phyloP scores from a whole-genome alignment of 1,139 yeast species.

The Yamadazyma dendronema region DNA sequence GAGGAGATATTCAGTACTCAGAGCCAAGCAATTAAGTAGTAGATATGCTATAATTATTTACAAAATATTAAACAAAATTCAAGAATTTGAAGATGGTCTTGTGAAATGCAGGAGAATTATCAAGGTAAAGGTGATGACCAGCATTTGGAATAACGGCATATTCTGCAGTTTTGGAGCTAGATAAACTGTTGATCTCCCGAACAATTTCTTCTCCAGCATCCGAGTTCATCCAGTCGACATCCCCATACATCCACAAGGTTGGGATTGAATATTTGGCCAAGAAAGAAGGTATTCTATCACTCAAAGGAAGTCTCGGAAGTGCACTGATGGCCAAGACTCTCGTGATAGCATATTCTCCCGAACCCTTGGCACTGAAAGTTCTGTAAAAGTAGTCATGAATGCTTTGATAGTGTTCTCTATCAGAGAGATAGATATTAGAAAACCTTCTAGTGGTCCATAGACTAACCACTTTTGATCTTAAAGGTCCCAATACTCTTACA shows the following conservation, averaged over 20 bases:
- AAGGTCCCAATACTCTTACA: slow-evolving; percentile 36
- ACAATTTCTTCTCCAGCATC: slow-evolving; percentile 43
- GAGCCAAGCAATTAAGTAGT: no score
- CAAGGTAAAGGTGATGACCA: slow-evolving; percentile 80
- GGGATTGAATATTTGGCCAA: slow-evolving; percentile 40
- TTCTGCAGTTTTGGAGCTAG: slow-evolving; percentile 22
- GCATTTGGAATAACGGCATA: slow-evolving; percentile 52
- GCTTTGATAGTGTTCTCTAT: slow-evolving; percentile 31
- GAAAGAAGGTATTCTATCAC: slow-evolving; percentile 42
- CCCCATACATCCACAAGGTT: slow-evolving; percentile 47
- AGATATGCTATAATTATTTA: no score
- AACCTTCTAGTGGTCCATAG: slow-evolving; percentile 45
- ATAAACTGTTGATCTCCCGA: slow-evolving; percentile 36
- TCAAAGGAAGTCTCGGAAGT: slow-evolving; percentile 40
- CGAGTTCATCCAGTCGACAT: slow-evolving; percentile 49
- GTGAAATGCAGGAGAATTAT: slow-evolving; percentile 50
- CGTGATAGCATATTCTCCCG: slow-evolving; percentile 48
- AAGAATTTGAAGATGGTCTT: slow-evolving; percentile 44
- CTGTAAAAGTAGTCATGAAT: slow-evolving; percentile 45
- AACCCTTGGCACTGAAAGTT: slow-evolving; percentile 39
- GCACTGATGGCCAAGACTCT: slow-evolving; percentile 41
- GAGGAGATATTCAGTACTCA: no score
- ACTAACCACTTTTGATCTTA: slow-evolving; percentile 36
- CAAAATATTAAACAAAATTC: neutral
- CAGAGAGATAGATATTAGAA: slow-evolving; percentile 28